Base-by-base conservation (phyloP, 768 basidiomycete species). In the Ephemerocybe angulata region DNA sequence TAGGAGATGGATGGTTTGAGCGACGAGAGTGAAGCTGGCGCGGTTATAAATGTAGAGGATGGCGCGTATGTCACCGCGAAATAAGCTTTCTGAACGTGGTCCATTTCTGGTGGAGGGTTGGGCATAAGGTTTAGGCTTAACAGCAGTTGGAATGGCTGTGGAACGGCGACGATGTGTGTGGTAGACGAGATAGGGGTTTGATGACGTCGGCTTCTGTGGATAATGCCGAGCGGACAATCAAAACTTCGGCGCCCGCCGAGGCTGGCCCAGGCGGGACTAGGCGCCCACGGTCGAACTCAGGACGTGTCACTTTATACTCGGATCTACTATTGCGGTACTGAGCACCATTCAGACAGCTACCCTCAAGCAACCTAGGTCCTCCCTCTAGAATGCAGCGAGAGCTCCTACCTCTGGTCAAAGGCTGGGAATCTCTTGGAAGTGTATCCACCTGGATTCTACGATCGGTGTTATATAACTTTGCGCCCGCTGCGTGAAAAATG, bases 31-130 rank as follows among this genome's bases (percentile, higher is more conserved):
- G 59, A 46, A 17, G 53, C 46, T 33, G 62, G 59, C 13, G 53
- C 33, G 4, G 51, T 10, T 49, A 55, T 53, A 29, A 53, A 58
- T 1, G 53, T 58, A 0, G 61, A 58, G 4, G 54, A 41, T 17
- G 41, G 25, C 3, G 61, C 47, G 13, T 60, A 49, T 6, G 63
- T 60, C 12, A 64, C 52, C 3, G 61, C 57, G 38, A 64, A 53
- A 22, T 64, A 64, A 3, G 59, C 52, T 22, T 64, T 49, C 22
- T 53, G 42, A 28, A 49, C 47, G 33, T 61, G 56, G 35, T 62
- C 61, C 12, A 64, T 22, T 21, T 54, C 46, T 11, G 49, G 30
- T 22, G 47, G 47, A 17, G 27, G 3, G 12, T 40, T 28, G 13
- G 35, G 33, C 44, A 55, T 47, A 19, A 15, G 28, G 15, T 49